Conservation (phyloP, 169 alveolate species). For the Plasmodium ovale region DNA sequence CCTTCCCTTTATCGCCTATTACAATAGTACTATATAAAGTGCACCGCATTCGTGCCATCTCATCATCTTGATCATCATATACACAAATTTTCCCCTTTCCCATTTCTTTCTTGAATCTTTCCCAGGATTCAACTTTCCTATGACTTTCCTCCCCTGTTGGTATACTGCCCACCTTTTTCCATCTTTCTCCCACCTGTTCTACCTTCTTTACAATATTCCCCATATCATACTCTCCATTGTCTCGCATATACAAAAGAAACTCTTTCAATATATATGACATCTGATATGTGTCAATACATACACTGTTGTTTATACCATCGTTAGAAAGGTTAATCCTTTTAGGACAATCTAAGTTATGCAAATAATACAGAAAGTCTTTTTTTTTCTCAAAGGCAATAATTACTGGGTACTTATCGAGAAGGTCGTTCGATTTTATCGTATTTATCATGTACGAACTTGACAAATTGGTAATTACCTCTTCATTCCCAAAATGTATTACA, state of each 20-base stretch:
- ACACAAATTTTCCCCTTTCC: background rate
- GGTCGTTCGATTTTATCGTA: background rate
- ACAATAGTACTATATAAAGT: slow-evolving; percentile 15
- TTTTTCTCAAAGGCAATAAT: slow-evolving; percentile 67
- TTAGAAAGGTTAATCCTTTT: slow-evolving; percentile 31
- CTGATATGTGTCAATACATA: slow-evolving; percentile 49
- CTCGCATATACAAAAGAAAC: slow-evolving; percentile 13
- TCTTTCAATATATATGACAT: slow-evolving; percentile 37
- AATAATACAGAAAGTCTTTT: slow-evolving; percentile 58
- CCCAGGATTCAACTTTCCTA: background rate
- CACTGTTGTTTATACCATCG: slow-evolving; percentile 9
- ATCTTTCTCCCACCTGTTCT: background rate
- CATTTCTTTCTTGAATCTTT: slow-evolving; percentile 8
- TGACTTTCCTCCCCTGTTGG: background rate
- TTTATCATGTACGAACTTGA: slow-evolving; percentile 44
- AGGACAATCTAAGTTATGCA: background rate
- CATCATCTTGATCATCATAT: background rate
- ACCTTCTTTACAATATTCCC: background rate
- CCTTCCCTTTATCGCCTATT: slow-evolving; percentile 63
- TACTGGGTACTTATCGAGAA: slow-evolving; percentile 22
- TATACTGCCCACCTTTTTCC: background rate
- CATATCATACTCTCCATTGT: slow-evolving; percentile 6
- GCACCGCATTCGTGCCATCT: background rate
- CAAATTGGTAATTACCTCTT: background rate
- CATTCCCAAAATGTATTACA: background rate